Base-by-base conservation (phyloP, 2,329 filamentous ascomycete species). In the Graphilbum fragrans region DNA sequence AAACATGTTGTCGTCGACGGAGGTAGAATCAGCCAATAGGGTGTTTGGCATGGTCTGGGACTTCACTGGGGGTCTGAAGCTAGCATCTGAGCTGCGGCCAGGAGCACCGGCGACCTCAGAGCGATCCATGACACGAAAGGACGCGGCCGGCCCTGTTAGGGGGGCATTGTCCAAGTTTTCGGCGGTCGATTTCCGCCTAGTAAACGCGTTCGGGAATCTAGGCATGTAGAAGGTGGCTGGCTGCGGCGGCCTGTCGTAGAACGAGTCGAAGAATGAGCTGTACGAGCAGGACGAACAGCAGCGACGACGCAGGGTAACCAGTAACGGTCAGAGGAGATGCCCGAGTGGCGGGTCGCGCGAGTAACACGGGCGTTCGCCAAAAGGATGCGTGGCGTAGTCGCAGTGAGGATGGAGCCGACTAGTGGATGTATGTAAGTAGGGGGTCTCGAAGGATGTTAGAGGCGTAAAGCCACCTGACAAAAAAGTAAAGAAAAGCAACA, bases 181-280 rank as follows among this genome's bases (percentile, higher is more conserved):
- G 46, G 67, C 69, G 65, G 69, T 67, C 47, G 72, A 74, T 63
- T 70, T 77, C 66, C 74, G 73, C 70, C 70, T 65, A 53, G 62
- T 66, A 48, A 77, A 77, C 47, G 67, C 62, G 55, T 70, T 69
- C 47, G 71, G 69, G 58, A 78, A 77, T 62, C 70, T 74, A 72
- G 70, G 70, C 74, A 78, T 78, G 59, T 67, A 67, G 63, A 60
- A 55, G 4, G 37, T 25, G 2, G 29, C 25, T 47, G 40, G 33
- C 41, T 47, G 46, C 21, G 37, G 35, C 43, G 44, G 19, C 31
- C n/a, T 11, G 14, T n/a, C n/a, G 32, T 17, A 14, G 29, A 14
- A 25, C 31, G 20, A n/a, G 14, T n/a, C n/a, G 32, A 18, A 14
- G 29, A 14, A 31, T 5, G 8, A 16, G 23, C 7, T 7, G 12